Evolutionary conservation across 2,329 filamentous ascomycete species (phyloP).

Genomic region (Nemania serpens): DNA sequence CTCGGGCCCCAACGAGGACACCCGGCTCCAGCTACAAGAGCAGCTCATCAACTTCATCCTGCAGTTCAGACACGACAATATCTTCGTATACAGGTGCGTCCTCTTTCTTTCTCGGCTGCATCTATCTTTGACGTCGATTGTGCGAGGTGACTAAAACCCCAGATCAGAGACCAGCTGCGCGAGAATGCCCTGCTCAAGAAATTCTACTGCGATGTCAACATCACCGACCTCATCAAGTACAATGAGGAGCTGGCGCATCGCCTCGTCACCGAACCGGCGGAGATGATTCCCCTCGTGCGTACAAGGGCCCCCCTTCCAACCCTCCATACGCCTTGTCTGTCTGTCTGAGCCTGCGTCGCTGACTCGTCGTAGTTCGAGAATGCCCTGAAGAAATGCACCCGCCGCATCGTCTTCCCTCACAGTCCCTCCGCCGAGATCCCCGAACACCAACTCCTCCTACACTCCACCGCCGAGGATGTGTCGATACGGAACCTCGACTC

Average conservation of each 20-base stretch:
- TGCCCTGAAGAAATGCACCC: constrained; percentile 88
- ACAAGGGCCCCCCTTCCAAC: background rate
- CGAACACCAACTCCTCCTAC: constrained; percentile 91
- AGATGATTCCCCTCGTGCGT: constrained; percentile 86
- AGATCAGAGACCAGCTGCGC: constrained; percentile 81
- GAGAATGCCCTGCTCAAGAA: constrained; percentile 94
- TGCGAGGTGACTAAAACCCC: background rate
- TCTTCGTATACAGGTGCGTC: constrained; percentile 86
- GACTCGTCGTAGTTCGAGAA: constrained; percentile 73
- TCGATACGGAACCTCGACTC: constrained; percentile 95
- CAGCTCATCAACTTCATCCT: constrained; percentile 90
- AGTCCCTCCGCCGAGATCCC: constrained; percentile 71
- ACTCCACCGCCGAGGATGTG: constrained; percentile 87
- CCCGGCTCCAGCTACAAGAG: constrained; percentile 72
- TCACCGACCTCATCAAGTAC: constrained; percentile 93
- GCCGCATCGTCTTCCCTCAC: constrained; percentile 88
- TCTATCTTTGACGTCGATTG: background rate
- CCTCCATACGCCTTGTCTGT: background rate
- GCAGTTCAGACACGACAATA: constrained; percentile 90
- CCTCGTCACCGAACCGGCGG: constrained; percentile 85
- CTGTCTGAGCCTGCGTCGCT: constrained; percentile 3
- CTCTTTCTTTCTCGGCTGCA: background rate
- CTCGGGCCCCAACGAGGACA: constrained; percentile 69
- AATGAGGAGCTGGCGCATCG: constrained; percentile 93
- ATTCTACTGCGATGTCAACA: constrained; percentile 95